Base-by-base conservation (phyloP, 306 rosid species). In the Vachellia pachyceras region DNA sequence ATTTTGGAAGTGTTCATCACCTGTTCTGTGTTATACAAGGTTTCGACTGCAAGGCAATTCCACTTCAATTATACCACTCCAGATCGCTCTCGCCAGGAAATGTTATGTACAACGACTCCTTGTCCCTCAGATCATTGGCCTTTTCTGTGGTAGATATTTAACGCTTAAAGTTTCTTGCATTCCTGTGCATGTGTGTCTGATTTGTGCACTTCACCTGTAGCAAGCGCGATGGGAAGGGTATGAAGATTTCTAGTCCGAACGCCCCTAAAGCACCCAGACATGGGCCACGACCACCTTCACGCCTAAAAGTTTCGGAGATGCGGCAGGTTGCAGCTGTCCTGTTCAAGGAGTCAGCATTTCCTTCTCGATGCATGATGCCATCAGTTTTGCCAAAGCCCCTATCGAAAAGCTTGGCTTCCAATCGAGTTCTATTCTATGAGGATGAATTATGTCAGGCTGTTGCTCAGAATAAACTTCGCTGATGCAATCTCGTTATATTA, bases 391-490 rank as follows among this genome's bases (percentile, higher is more conserved):
- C 92, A 10, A 95, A 90, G 85, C 99, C 97, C 68, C 82, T 87
- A 5, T 93, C 91, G 92, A 95, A 93, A 81, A 87, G 97, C 39
- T 76, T 94, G 94, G 97, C 97, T 76, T 92, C 98, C 8, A 91
- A 89, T 84, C 85, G 98, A 80, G 98, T 90, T 82, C 86, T 95
- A 49, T 95, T 95, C 85, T 93, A 88, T n/a, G 99, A 93, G 88
- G 99, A 95, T 33, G 99, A 95, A 77, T 84, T 93, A 60, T 95
- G 99, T 75, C 91, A 95, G 82, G 99, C 99, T 57, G 99, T 95
- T 80, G 96, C 97, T 79, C 99, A 95, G 86, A 95, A 95, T 76
- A 95, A 91, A 73, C 99, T 93, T 80, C 94, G 84, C 74, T 92
- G 87, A 91, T 20, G 76, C 63, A 10, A 55, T 79, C 74, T 33